Conservation (phyloP, 2,329 filamentous ascomycete genomes). For the Dactylellina cionopaga region DNA sequence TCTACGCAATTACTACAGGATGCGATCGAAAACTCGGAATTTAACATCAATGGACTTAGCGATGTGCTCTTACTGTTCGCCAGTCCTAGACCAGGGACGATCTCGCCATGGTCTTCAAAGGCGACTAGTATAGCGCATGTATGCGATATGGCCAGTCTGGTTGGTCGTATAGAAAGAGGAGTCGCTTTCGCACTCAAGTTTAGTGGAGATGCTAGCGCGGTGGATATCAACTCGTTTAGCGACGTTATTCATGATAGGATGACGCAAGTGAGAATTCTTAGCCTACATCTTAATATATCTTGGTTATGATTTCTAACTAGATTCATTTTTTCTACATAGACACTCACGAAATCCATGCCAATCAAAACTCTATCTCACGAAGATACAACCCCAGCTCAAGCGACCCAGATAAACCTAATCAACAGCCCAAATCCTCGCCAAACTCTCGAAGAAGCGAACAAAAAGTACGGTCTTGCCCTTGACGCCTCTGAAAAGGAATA, state of each 20-base stretch:
- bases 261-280: conserved; percentile 67
- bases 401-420: conserved; percentile 80
- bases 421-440: conserved; percentile 73
- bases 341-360: conserved; percentile 42
- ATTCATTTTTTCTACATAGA: conserved; percentile 17
- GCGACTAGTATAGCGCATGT: conserved; percentile 93
- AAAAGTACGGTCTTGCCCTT: conserved; percentile 82
- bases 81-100: conserved; percentile 79
- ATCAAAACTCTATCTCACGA: conserved; percentile 17
- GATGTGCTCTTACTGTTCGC: conserved; percentile 72
- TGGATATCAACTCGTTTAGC: conserved; percentile 66
- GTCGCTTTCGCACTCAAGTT: conserved; percentile 77
- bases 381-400: conserved; percentile 72
- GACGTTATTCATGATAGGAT: conserved; percentile 90
- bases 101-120: conserved; percentile 97
- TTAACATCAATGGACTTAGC: conserved; percentile 59
- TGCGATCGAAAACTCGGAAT: conserved; percentile 65
- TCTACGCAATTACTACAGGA: conserved; percentile 62
- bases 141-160: conserved; percentile 77
- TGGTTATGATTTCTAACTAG: neutral
- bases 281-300: neutral
- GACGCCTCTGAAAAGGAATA: conserved; percentile 93
- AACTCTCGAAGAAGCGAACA: conserved; percentile 83
- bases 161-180: conserved; percentile 86
- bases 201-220: conserved; percentile 65